Conservation (phyloP, 1,139 yeast genomes). For the Pichia sp. region DNA sequence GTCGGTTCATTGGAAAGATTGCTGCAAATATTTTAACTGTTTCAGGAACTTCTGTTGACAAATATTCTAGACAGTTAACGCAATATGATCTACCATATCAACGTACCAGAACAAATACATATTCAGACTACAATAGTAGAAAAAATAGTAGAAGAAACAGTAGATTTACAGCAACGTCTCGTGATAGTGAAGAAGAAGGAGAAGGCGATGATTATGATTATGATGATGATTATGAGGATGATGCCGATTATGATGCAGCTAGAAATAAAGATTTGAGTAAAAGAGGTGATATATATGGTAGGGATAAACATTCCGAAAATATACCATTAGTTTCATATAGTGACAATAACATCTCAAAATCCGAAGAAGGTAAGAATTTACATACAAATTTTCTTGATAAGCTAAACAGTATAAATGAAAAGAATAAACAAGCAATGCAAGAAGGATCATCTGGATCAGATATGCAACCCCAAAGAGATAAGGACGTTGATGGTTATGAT, state of each 20-base stretch:
- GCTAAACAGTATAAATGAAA: background rate
- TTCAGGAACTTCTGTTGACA: constrained; percentile 10
- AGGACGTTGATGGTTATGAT: background rate
- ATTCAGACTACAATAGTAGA: background rate
- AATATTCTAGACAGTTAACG: constrained; percentile 26
- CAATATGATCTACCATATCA: constrained; percentile 4
- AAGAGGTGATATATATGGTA: background rate
- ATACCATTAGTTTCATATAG: constrained; percentile 1
- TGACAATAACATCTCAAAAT: background rate
- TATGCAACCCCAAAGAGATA: background rate
- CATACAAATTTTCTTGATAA: constrained; percentile 7
- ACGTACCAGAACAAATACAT: constrained; percentile 3
- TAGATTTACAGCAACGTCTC: background rate
- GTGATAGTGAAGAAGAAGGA: background rate
- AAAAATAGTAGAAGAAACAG: background rate
- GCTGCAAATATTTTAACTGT: constrained; percentile 13
- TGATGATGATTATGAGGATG: background rate
- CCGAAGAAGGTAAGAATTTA: background rate
- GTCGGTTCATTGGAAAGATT: constrained; percentile 8
- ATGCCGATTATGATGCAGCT: background rate
- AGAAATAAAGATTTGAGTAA: background rate
- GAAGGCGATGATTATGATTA: constrained; percentile 1
- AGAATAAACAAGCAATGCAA: background rate
- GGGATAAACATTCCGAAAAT: background rate
- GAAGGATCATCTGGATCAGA: constrained; percentile 6